Evolutionary conservation across 2,329 filamentous ascomycete species (phyloP).

Genomic region (Elsinoe australis): DNA sequence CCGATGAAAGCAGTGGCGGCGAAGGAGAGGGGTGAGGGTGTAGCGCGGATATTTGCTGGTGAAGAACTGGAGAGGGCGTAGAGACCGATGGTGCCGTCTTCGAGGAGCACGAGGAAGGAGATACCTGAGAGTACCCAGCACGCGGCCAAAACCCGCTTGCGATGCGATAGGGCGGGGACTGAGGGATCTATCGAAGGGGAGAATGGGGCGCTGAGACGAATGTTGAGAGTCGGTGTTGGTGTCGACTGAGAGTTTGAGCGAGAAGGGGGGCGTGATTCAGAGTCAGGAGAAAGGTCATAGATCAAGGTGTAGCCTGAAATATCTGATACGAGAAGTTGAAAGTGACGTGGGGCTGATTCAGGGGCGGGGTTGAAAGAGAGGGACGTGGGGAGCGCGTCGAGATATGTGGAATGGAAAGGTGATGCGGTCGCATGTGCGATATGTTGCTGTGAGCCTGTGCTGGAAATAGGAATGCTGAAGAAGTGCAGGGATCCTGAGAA

Average conservation of each 20-base stretch:
- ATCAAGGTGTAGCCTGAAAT: conserved; percentile 46
- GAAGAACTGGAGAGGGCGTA: conserved; percentile 9
- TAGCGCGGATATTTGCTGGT: conserved; percentile 18
- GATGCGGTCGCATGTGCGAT: conserved; percentile 19
- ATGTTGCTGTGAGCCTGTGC: neutral
- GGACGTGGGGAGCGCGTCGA: conserved; percentile 44
- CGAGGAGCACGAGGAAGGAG: conserved; percentile 40
- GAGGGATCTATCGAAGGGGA: conserved; percentile 22
- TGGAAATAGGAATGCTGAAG: conserved; percentile 33
- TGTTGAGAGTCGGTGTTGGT: too few relatives aligned
- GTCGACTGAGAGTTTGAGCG: conserved; percentile 22
- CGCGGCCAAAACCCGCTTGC: conserved; percentile 43
- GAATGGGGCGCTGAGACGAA: neutral
- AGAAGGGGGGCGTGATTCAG: conserved; percentile 23
- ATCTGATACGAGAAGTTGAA: conserved; percentile 45
- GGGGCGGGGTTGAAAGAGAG: conserved; percentile 49
- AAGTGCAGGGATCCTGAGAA: conserved; percentile 35
- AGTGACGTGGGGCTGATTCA: conserved; percentile 47
- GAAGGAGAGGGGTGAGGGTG: conserved; percentile 23
- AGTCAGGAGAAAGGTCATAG: conserved; percentile 38
- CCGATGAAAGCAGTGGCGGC: conserved; percentile 28
- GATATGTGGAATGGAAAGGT: conserved; percentile 41
- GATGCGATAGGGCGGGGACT: conserved; percentile 24
- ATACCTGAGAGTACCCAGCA: conserved; percentile 42
- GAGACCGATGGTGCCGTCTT: conserved; percentile 37